phyloP scores from a whole-genome alignment of 2,329 filamentous ascomycete species.

The Beauveria sp. region DNA sequence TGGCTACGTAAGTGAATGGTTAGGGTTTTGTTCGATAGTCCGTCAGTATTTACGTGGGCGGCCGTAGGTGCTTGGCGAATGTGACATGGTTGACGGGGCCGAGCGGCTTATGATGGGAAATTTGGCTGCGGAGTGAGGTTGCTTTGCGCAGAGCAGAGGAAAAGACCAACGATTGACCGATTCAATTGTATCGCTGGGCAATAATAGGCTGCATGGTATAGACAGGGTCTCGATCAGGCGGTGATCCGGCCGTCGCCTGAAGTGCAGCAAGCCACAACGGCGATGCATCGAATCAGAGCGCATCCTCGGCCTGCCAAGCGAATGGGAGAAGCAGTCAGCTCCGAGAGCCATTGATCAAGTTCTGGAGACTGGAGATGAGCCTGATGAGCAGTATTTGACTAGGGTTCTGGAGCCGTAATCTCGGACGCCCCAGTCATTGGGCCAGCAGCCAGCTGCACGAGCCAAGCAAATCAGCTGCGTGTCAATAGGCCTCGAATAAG shows the following conservation, averaged over 20 bases:
- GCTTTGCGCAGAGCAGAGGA: neutral
- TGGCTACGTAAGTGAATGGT: no score
- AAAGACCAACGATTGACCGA: neutral
- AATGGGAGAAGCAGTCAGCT: neutral
- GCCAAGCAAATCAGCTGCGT: neutral
- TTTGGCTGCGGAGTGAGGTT: neutral
- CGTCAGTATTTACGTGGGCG: neutral
- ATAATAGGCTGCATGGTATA: neutral
- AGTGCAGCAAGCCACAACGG: conserved; percentile 4
- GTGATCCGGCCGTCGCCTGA: neutral
- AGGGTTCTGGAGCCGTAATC: neutral
- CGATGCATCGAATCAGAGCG: conserved; percentile 5
- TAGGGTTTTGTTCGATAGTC: no score
- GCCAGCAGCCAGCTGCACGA: neutral
- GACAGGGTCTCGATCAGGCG: neutral
- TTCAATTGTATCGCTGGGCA: neutral
- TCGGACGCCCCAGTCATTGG: neutral
- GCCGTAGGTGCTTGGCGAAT: neutral
- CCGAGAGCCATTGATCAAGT: neutral
- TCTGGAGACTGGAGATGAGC: neutral
- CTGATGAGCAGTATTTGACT: neutral
- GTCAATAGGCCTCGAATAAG: neutral
- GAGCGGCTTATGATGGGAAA: neutral
- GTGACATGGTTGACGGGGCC: neutral
- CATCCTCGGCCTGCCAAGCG: neutral